Conservation (phyloP, 108 stramenopile genomes). For the Aureococcus anophagefferens region DNA sequence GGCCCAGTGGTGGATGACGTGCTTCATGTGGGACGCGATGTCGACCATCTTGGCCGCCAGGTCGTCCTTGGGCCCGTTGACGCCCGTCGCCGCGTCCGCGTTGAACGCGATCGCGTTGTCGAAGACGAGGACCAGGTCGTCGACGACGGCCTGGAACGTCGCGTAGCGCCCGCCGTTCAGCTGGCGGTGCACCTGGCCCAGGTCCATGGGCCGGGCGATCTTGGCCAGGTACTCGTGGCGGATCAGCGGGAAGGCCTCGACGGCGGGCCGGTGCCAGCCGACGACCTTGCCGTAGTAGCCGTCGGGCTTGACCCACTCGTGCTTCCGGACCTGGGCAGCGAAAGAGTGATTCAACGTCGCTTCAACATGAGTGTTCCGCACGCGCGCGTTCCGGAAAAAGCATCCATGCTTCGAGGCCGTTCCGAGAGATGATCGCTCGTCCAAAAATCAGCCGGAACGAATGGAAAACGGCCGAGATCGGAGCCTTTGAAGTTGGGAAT, state of each 20-base stretch:
- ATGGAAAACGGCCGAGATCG: too few species aligned
- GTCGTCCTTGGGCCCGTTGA: background rate
- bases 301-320: background rate
- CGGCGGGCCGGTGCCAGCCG: background rate
- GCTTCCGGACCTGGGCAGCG: too few species aligned
- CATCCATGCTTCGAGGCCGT: background rate
- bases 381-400: background rate
- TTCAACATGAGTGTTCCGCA: too few species aligned
- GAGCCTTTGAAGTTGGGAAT: too few species aligned
- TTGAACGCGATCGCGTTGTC: background rate
- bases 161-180: background rate
- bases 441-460: too few species aligned
- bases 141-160: background rate
- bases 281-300: background rate
- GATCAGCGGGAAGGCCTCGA: background rate
- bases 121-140: background rate
- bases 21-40: background rate
- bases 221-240: background rate
- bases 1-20: background rate
- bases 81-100: background rate
- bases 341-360: too few species aligned
- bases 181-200: background rate
- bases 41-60: background rate
- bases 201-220: background rate
- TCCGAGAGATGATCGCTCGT: too few species aligned